phyloP scores from a whole-genome alignment of 805 yeast species.

The Ascoidea tarda region DNA sequence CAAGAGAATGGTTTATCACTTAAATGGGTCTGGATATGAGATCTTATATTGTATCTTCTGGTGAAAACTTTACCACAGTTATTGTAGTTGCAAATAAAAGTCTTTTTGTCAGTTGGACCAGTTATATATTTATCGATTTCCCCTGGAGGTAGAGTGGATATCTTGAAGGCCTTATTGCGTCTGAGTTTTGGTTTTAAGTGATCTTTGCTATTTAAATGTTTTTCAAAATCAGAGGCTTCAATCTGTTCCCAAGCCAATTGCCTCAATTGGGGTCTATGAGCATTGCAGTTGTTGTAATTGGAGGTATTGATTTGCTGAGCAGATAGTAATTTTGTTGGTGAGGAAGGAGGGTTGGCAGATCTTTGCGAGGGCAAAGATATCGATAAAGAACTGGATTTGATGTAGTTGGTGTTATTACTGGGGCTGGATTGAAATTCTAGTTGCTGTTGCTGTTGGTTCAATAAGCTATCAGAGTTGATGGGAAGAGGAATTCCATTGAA shows the following conservation, averaged over 20 bases:
- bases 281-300: constrained; percentile 2
- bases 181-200: constrained; percentile 5
- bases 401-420: background rate
- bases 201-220: background rate
- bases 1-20: constrained; percentile 90
- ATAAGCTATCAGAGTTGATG: background rate
- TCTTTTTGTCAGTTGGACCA: constrained; percentile 64
- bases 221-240: background rate
- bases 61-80: constrained; percentile 76
- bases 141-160: constrained; percentile 75
- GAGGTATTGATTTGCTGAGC: background rate
- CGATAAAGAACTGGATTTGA: background rate
- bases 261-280: background rate
- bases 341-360: background rate
- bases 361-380: background rate
- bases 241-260: background rate
- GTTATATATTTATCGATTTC: constrained; percentile 71
- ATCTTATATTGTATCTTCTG: constrained; percentile 80
- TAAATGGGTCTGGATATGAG: constrained; percentile 93
- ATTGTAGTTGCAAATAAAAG: constrained; percentile 61
- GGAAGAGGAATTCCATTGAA: no score
- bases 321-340: background rate
- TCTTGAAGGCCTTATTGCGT: constrained; percentile 16
- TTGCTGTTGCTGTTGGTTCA: constrained; percentile 1
- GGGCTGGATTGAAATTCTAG: background rate